Percentiles rank a stretch among this genome's conserved stretches.
phyloP scores from a whole-genome alignment of 371 early-diverging fungal genomes.

The Nosema muscidifuracis region DNA sequence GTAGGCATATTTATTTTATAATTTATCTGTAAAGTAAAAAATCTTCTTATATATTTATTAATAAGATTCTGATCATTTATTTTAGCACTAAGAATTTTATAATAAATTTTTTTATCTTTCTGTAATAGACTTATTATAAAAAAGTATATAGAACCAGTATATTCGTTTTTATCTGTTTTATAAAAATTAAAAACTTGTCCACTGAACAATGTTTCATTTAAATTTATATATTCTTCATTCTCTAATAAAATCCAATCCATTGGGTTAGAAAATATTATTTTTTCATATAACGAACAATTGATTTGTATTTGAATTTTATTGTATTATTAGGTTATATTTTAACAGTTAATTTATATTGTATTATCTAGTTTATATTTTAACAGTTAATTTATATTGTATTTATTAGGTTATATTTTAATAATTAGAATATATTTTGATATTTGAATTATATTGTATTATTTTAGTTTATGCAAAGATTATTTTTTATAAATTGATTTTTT shows the following conservation, averaged over 20 bases:
- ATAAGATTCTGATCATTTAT: not conserved
- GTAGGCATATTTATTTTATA: conserved; percentile 66
- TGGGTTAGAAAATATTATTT: too few relatives aligned
- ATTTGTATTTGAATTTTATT: too few relatives aligned
- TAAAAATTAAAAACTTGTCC: conserved; percentile 59
- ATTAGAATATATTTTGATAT: too few relatives aligned
- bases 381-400: too few relatives aligned
- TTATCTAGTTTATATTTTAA: too few relatives aligned
- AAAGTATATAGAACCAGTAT: conserved; percentile 33
- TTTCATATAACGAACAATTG: too few relatives aligned
- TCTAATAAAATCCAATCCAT: conserved; percentile 30
- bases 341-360: too few relatives aligned
- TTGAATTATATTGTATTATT: too few relatives aligned
- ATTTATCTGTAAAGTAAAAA: conserved; percentile 71
- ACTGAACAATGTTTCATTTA: conserved; percentile 53
- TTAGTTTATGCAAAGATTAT: too few relatives aligned
- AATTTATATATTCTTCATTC: conserved; percentile 26
- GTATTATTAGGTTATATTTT: too few relatives aligned
- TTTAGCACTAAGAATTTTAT: conserved; percentile 7
- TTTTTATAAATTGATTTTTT: too few relatives aligned
- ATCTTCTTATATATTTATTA: conserved; percentile 64
- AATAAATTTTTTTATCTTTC: conserved; percentile 14
- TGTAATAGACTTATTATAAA: conserved; percentile 36
- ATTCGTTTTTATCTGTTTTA: conserved; percentile 17
- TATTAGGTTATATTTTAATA: too few relatives aligned